These are phyloP conservation scores for Penicillium griseofulvum DNA, from an alignment of 2,329 filamentous ascomycete genomes.

Conservation along the genomic window DNA sequence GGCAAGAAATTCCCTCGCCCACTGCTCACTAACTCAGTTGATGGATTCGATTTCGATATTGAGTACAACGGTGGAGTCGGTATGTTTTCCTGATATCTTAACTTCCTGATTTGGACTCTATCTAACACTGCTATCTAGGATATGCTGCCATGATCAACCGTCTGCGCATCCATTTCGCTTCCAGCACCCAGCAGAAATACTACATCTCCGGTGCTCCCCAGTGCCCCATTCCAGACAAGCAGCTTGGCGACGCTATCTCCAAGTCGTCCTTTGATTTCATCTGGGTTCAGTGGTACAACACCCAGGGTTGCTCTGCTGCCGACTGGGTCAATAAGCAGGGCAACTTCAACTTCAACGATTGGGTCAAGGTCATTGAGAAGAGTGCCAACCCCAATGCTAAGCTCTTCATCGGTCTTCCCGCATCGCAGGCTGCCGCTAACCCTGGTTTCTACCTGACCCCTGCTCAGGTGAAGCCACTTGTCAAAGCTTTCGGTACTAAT, in stretches of 20 bases:
- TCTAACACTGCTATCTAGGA: slow-evolving; percentile 25
- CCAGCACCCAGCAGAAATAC: slow-evolving; percentile 38
- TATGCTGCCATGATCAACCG: slow-evolving; percentile 51
- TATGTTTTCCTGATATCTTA: slow-evolving; percentile 17
- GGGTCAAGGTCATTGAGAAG: slow-evolving; percentile 41
- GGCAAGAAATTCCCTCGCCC: slow-evolving; percentile 39
- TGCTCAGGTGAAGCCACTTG: slow-evolving; percentile 45
- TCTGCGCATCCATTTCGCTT: slow-evolving; percentile 43
- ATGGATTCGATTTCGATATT: slow-evolving; percentile 56
- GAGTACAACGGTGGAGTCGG: slow-evolving; percentile 32
- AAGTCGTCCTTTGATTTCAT: slow-evolving; percentile 52
- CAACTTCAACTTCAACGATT: slow-evolving; percentile 49
- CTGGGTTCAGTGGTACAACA: slow-evolving; percentile 59
- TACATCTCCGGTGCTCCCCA: slow-evolving; percentile 57
- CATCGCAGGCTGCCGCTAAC: slow-evolving; percentile 29
- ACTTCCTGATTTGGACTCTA: neutral
- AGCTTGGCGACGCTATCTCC: slow-evolving; percentile 47
- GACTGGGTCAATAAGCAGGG: slow-evolving; percentile 38
- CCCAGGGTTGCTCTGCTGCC: slow-evolving; percentile 49
- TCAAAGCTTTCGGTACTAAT: slow-evolving; percentile 43
- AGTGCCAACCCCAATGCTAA: slow-evolving; percentile 47
- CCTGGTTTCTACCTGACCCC: slow-evolving; percentile 49
- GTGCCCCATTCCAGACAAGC: slow-evolving; percentile 49
- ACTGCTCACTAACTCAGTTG: slow-evolving; percentile 47
- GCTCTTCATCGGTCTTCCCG: slow-evolving; percentile 54